Conservation (phyloP, 2,329 filamentous ascomycete genomes). For the Claviceps humidiphila region DNA sequence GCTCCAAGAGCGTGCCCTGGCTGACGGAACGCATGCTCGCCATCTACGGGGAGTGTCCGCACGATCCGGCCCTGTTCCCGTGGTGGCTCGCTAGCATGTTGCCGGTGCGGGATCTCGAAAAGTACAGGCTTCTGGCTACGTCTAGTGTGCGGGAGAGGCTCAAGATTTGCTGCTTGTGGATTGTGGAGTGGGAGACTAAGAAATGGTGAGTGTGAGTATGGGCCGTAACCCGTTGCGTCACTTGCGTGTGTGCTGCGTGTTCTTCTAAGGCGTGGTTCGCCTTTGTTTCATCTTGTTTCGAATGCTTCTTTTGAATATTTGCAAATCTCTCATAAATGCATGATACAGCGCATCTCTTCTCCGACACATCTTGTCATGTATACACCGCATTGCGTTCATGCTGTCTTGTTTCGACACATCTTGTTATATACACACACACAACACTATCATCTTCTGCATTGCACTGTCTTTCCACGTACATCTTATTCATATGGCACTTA, state of each 20-base stretch:
- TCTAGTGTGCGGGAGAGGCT: conserved; percentile 67
- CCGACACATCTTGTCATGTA: too few relatives aligned
- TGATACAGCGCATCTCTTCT: too few relatives aligned
- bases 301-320: too few relatives aligned
- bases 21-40: conserved; percentile 56
- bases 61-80: conserved; percentile 64
- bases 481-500: too few relatives aligned
- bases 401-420: too few relatives aligned
- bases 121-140: conserved; percentile 61
- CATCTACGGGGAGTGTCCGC: conserved; percentile 65
- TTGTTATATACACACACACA: too few relatives aligned
- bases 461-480: too few relatives aligned
- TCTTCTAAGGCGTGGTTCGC: background rate
- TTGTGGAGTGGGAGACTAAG: conserved; percentile 54
- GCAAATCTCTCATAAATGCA: too few relatives aligned
- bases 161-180: conserved; percentile 74
- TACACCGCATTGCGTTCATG: too few relatives aligned
- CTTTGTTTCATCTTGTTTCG: too few relatives aligned
- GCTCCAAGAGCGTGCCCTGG: conserved; percentile 58
- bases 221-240: too few relatives aligned
- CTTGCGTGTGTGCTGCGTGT: background rate
- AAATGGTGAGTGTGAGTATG: conserved; percentile 55
- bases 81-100: conserved; percentile 85
- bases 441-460: too few relatives aligned
- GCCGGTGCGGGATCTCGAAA: conserved; percentile 64